phyloP scores from a whole-genome alignment of 495 filamentous ascomycete genomes.

The Alectoria sarmentosa region DNA sequence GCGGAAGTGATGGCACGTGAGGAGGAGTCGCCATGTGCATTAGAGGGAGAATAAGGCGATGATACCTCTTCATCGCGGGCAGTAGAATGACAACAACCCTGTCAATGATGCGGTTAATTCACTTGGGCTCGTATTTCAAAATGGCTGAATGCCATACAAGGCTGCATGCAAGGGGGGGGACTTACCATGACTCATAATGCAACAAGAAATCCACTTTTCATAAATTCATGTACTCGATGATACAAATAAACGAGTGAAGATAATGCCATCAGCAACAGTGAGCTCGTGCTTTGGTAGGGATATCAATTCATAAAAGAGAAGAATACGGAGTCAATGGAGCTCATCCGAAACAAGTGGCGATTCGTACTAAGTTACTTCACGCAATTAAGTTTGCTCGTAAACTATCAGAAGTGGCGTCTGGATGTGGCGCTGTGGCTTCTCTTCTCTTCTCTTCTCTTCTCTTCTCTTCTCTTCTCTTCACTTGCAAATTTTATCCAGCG shows the following conservation, averaged over 20 bases:
- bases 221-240: not conserved
- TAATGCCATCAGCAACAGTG: slow-evolving; percentile 11
- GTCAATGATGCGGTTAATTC: not conserved
- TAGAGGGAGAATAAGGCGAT: slow-evolving; percentile 21
- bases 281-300: slow-evolving; percentile 1
- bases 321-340: slow-evolving; percentile 1
- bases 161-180: slow-evolving; percentile 7
- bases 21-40: slow-evolving; percentile 23
- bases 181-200: slow-evolving; percentile 21
- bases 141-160: not conserved
- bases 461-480: too few species aligned
- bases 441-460: too few species aligned
- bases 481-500: too few species aligned
- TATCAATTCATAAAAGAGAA: not conserved
- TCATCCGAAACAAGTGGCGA: slow-evolving; percentile 1
- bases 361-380: slow-evolving; percentile 3
- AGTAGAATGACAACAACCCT: slow-evolving; percentile 28
- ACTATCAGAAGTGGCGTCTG: not conserved
- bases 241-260: slow-evolving; percentile 13
- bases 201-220: not conserved
- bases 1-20: slow-evolving; percentile 25
- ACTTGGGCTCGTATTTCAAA: not conserved
- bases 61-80: slow-evolving; percentile 18
- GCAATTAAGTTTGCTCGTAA: slow-evolving; percentile 1
- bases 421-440: not conserved